These are phyloP conservation scores for Fusarium sp. DNA, from an alignment of 2,329 filamentous ascomycete genomes.

Conservation along the genomic window DNA sequence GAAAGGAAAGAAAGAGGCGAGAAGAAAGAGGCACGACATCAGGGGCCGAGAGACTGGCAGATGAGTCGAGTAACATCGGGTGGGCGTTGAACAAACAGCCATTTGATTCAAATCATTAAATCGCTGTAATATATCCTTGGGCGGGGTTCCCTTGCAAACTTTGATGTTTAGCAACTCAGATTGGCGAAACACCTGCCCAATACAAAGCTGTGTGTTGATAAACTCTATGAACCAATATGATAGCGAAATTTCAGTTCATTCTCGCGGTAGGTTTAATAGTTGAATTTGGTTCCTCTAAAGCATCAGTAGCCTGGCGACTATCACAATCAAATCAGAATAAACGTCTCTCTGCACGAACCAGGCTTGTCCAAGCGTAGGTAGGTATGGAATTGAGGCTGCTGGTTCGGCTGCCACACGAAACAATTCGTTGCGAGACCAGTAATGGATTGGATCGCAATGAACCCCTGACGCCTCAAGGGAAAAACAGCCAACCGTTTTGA, in stretches of 20 bases:
- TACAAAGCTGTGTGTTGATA: background rate
- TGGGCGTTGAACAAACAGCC: conserved; percentile 9
- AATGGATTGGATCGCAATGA: conserved; percentile 37
- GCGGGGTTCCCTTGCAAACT: conserved; percentile 18
- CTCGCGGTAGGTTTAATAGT: background rate
- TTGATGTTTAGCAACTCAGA: conserved; percentile 11
- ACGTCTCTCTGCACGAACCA: conserved; percentile 22
- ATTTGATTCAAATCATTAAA: conserved; percentile 10
- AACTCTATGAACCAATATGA: background rate
- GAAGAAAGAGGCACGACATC: conserved; percentile 36
- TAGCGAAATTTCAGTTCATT: background rate
- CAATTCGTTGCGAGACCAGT: conserved; percentile 34
- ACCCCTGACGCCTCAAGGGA: conserved; percentile 30
- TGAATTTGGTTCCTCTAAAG: background rate
- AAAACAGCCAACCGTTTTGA: conserved; percentile 2
- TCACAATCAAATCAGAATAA: conserved; percentile 22
- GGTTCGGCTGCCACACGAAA: conserved; percentile 43
- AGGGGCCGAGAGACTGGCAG: conserved; percentile 16
- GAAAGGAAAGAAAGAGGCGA: conserved; percentile 23
- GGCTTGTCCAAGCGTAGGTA: conserved; percentile 1
- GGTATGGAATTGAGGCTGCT: conserved; percentile 41
- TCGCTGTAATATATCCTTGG: background rate
- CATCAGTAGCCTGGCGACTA: conserved; percentile 13
- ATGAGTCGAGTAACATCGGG: conserved; percentile 32
- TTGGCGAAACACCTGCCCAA: conserved; percentile 7